Percentiles rank a stretch among this genome's conserved stretches.
Evolutionary conservation across 2,329 filamentous ascomycete genomes (phyloP).

Genomic region (Aspergillus fumigatiaffinis): DNA sequence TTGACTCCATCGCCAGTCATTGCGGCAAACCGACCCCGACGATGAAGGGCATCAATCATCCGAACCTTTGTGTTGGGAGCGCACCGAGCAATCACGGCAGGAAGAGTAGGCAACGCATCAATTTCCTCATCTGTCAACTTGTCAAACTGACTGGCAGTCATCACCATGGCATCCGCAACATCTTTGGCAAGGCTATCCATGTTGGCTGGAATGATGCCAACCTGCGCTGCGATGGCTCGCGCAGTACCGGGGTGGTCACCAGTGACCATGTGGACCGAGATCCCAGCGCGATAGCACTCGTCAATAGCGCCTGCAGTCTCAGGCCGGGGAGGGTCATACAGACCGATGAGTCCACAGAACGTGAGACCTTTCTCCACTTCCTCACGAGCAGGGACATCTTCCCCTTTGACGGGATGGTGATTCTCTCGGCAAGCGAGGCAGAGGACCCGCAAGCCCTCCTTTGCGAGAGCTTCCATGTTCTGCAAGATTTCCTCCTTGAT

Average conservation of each 20-base stretch:
- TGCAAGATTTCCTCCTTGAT: slow-evolving; percentile 55
- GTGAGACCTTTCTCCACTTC: slow-evolving; percentile 64
- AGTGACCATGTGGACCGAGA: slow-evolving; percentile 79
- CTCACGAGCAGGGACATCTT: slow-evolving; percentile 44
- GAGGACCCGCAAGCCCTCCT: slow-evolving; percentile 65
- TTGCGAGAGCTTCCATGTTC: slow-evolving; percentile 66
- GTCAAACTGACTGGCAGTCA: slow-evolving; percentile 76
- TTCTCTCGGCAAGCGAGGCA: slow-evolving; percentile 53
- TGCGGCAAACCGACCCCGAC: slow-evolving; percentile 67
- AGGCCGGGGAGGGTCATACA: slow-evolving; percentile 80
- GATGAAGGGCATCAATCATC: slow-evolving; percentile 66
- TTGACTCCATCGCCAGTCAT: slow-evolving; percentile 93
- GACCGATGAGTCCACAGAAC: slow-evolving; percentile 77
- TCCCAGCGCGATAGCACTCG: slow-evolving; percentile 68
- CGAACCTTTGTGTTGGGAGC: slow-evolving; percentile 68
- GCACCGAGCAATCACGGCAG: slow-evolving; percentile 57
- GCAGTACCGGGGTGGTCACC: slow-evolving; percentile 78
- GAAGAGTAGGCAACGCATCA: slow-evolving; percentile 53
- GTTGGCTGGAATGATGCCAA: slow-evolving; percentile 69
- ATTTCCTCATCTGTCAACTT: slow-evolving; percentile 71
- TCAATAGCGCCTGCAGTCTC: slow-evolving; percentile 72
- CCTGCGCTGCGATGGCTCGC: slow-evolving; percentile 71
- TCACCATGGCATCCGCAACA: slow-evolving; percentile 66
- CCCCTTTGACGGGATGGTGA: slow-evolving; percentile 5
- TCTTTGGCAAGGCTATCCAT: slow-evolving; percentile 56